Evolutionary conservation across 495 filamentous ascomycete genomes (phyloP).

Genomic region (Achaetomiella virescens): DNA sequence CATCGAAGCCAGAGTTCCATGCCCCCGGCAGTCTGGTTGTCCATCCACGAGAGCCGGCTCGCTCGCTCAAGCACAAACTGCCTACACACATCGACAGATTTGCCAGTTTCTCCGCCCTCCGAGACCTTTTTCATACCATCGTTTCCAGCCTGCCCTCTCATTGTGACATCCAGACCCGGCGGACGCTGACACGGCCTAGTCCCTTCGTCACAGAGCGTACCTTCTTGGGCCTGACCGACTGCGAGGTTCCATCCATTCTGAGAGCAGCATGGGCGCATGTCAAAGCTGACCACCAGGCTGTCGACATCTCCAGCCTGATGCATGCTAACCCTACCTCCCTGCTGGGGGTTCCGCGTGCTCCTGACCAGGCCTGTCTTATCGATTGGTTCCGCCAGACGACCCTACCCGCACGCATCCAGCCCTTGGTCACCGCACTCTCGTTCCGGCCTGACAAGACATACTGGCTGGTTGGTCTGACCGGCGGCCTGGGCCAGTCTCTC

Average conservation of each 20-base stretch:
- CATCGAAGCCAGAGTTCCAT: background rate
- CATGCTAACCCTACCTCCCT: background rate
- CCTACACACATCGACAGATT: background rate
- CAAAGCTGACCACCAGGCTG: background rate
- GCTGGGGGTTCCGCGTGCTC: background rate
- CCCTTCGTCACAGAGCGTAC: background rate
- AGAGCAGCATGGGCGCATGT: background rate
- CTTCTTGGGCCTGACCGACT: background rate
- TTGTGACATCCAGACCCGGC: background rate
- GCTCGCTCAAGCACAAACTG: background rate
- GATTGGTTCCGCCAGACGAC: too few species aligned
- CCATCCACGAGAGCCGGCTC: background rate
- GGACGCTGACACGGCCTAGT: background rate
- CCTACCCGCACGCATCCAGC: background rate
- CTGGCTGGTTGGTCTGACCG: constrained; percentile 44
- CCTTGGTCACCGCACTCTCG: background rate
- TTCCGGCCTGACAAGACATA: constrained; percentile 39
- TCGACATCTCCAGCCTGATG: background rate
- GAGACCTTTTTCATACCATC: background rate
- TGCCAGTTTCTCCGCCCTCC: background rate
- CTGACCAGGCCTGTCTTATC: background rate
- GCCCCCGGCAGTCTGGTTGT: background rate
- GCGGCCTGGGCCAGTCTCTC: constrained; percentile 43
- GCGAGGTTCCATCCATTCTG: background rate
- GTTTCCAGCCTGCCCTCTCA: background rate